Evolutionary conservation across 441 rosid genomes (phyloP), one percentile per base, ranked within the genome.

Genomic region (Cnidoscolus chayamansa): DNA sequence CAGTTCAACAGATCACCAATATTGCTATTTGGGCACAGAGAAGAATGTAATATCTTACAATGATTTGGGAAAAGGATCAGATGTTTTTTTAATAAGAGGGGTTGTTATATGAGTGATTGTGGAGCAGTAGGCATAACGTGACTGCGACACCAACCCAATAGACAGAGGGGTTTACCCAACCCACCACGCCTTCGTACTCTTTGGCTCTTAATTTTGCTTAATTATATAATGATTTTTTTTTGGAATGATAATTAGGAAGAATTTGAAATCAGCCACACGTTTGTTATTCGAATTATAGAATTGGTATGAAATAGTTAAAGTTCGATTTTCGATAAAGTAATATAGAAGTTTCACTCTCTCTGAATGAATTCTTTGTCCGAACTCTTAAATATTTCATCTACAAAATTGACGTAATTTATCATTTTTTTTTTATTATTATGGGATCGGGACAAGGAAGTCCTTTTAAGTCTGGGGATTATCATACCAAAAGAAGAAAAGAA

Each of bases 81-180:
- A 31, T 20, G 0, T 20, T 17, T 58, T 58, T 17, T 35, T 35
- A 35, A 4, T 35, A 35, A 35, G 40, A 35, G 40, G 3, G 40
- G 40, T 65, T 20, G 20, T 13, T 31, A 15, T 19, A 4, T 45
- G 30, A 10, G 17, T 15, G 40, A 17, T 58, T 7, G 7, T 64
- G 79, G 74, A 67, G 70, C 1, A 54, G 77, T 55, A 49, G 53
- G 59, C 64, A 37, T 61, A 54, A 25, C 72, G 67, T 17, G 71
- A 53, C 64, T 47, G 49, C 78, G 31, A 64, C 75, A 51, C 17
- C 77, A 31, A 72, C 59, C 17, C 67, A 17, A 59, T 9, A 6
- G 37, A 61, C 35, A 59, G 31, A 60, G 86, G 78, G 85, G 90
- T 86, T 88, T 73, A 85, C 88, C 90, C 60, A 83, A 84, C 82